phyloP scores from a whole-genome alignment of 345 rosid genomes.

The Citrus unshiu region DNA sequence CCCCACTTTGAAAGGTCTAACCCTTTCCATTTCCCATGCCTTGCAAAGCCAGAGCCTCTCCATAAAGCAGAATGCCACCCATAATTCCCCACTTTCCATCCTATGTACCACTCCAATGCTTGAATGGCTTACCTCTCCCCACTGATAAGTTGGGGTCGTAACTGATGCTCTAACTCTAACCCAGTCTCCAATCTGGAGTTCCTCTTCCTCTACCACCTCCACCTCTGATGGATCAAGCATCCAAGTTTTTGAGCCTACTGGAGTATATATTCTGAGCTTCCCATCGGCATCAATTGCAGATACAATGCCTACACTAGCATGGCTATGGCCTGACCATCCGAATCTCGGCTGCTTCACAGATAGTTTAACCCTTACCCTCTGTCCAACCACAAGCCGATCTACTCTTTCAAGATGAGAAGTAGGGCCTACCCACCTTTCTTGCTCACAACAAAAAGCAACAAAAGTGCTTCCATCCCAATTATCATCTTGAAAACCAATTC shows the following conservation, averaged over 20 bases:
- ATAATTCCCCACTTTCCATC: conserved; percentile 72
- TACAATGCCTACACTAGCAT: conserved; percentile 72
- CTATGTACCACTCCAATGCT: conserved; percentile 91
- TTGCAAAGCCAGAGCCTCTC: conserved; percentile 95
- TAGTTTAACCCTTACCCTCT: conserved; percentile 68
- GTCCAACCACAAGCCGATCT: conserved; percentile 57
- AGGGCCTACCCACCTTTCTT: conserved; percentile 87
- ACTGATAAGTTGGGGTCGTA: conserved; percentile 74
- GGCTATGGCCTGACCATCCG: conserved; percentile 95
- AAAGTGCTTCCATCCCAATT: conserved; percentile 77
- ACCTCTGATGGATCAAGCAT: conserved; percentile 96
- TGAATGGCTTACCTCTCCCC: conserved; percentile 94
- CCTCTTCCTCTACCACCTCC: conserved; percentile 77
- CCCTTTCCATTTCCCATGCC: conserved; percentile 73
- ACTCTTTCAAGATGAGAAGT: conserved; percentile 68
- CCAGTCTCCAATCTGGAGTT: conserved; percentile 85
- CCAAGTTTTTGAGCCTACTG: conserved; percentile 91
- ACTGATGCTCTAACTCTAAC: conserved; percentile 65
- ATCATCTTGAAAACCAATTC: conserved; percentile 74
- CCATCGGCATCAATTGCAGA: conserved; percentile 94
- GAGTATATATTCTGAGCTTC: conserved; percentile 86
- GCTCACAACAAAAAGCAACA: conserved; percentile 88
- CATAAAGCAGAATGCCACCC: conserved; percentile 84
- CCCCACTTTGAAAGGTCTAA: conserved; percentile 67
- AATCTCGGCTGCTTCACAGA: conserved; percentile 89